A percentile compares a stretch with the other conserved stretches of the same genome.
phyloP scores from a whole-genome alignment of 352 stramenopile species.

The Phytophthora podocarpi region DNA sequence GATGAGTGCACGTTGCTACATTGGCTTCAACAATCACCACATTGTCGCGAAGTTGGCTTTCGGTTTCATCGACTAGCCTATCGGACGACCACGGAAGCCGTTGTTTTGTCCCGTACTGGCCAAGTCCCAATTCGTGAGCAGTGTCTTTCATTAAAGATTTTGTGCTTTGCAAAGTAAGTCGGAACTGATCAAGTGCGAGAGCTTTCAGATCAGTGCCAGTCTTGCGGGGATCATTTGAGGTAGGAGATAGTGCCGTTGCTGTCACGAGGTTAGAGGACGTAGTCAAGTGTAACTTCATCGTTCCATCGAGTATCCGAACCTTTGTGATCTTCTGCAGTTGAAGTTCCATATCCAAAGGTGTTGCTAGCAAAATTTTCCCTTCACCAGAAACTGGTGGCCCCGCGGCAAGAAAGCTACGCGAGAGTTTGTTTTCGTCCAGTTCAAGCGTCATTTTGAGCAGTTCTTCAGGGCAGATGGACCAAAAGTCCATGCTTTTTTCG shows the following conservation, averaged over 20 bases:
- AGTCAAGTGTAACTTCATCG: slow-evolving; percentile 29
- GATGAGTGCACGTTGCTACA: slow-evolving; percentile 49
- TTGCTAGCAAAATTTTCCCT: slow-evolving; percentile 32
- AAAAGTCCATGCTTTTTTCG: slow-evolving; percentile 39
- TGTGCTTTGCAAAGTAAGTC: slow-evolving; percentile 45
- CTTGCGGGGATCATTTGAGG: neutral
- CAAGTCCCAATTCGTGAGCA: slow-evolving; percentile 53
- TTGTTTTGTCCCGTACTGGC: slow-evolving; percentile 12
- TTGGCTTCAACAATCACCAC: slow-evolving; percentile 55
- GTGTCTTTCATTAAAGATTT: slow-evolving; percentile 60
- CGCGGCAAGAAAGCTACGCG: slow-evolving; percentile 48
- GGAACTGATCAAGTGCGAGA: slow-evolving; percentile 42
- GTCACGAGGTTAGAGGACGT: neutral
- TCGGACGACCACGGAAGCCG: slow-evolving; percentile 60
- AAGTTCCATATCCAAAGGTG: slow-evolving; percentile 47
- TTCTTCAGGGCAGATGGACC: slow-evolving; percentile 56
- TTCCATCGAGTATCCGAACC: slow-evolving; percentile 46
- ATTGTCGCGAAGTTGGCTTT: slow-evolving; percentile 10
- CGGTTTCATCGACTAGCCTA: slow-evolving; percentile 7
- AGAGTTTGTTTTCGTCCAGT: slow-evolving; percentile 44
- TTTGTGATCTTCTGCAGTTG: slow-evolving; percentile 60
- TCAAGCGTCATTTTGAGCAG: slow-evolving; percentile 50
- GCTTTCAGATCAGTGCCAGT: neutral
- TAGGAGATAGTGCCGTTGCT: neutral
- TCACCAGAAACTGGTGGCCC: slow-evolving; percentile 31